phyloP scores from a whole-genome alignment of 2,329 filamentous ascomycete genomes.

The Aaosphaeria arxii region DNA sequence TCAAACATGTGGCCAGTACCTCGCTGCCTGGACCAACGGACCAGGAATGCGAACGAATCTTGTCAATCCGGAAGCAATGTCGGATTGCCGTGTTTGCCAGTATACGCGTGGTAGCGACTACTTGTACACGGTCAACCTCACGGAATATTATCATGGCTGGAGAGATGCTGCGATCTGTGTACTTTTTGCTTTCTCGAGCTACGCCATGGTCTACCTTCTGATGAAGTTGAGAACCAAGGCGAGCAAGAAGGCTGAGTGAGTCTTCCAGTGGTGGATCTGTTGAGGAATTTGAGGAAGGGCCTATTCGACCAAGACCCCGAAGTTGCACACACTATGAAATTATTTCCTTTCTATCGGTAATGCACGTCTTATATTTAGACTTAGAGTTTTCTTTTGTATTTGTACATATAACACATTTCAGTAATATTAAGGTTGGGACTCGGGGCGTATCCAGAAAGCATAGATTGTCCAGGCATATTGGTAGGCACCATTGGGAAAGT shows the following conservation, averaged over 20 bases:
- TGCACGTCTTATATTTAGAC: too few relatives aligned
- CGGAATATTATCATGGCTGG: conserved; percentile 64
- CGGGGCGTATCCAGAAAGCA: too few relatives aligned
- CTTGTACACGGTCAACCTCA: conserved; percentile 57
- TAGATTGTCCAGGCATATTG: too few relatives aligned
- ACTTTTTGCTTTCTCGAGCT: conserved; percentile 55
- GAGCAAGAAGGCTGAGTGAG: conserved; percentile 44
- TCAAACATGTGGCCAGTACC: conserved; percentile 58
- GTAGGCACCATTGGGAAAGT: too few relatives aligned
- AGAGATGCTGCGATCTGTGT: conserved; percentile 61
- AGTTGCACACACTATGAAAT: too few relatives aligned
- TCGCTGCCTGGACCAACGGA: conserved; percentile 51
- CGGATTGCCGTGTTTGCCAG: conserved; percentile 59
- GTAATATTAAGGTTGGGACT: too few relatives aligned
- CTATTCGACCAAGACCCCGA: too few relatives aligned
- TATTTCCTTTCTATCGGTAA: too few relatives aligned
- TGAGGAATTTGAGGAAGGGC: too few relatives aligned
- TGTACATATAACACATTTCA: too few relatives aligned
- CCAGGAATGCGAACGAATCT: conserved; percentile 51
- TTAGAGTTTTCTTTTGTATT: too few relatives aligned
- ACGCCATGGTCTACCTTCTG: conserved; percentile 46
- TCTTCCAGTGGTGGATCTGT: too few relatives aligned
- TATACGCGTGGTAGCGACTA: conserved; percentile 60
- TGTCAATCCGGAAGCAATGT: conserved; percentile 57
- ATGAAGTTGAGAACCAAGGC: conserved; percentile 44